Conservation (phyloP, 139 green algal species). For the Auxenochlorella pyrenoidosa region DNA sequence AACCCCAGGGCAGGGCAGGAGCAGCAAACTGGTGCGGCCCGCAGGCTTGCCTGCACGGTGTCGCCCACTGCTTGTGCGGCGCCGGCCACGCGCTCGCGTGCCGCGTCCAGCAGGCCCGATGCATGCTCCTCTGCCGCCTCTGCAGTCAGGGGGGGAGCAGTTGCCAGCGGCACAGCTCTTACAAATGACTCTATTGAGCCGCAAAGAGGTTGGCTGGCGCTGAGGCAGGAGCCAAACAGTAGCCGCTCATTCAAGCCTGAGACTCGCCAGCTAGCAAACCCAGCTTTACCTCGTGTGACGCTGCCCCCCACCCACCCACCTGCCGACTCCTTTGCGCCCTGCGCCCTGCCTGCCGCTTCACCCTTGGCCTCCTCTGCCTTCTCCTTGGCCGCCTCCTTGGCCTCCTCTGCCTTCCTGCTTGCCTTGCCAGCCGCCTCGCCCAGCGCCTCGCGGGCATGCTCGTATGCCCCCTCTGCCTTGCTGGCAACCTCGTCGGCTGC, state of each 20-base stretch:
- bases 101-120: not conserved
- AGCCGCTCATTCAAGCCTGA: too few relatives aligned
- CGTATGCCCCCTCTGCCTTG: not conserved
- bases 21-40: too few relatives aligned
- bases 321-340: not conserved
- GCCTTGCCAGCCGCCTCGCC: not conserved
- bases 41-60: not conserved
- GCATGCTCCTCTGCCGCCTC: not conserved
- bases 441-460: not conserved
- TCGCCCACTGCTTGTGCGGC: conserved; percentile 8
- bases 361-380: conserved; percentile 10
- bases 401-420: not conserved
- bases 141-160: not conserved
- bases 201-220: too few relatives aligned
- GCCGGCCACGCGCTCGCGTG: not conserved
- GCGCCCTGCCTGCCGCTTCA: not conserved
- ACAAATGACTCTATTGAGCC: too few relatives aligned
- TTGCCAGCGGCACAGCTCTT: too few relatives aligned
- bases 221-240: too few relatives aligned
- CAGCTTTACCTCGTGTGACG: too few relatives aligned
- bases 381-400: not conserved
- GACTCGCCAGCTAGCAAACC: not conserved
- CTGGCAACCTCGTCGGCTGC: too few relatives aligned
- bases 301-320: not conserved
- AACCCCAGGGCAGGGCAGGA: too few relatives aligned